phyloP scores from a whole-genome alignment of 2,329 filamentous ascomycete genomes.

The Claviceps sp. region DNA sequence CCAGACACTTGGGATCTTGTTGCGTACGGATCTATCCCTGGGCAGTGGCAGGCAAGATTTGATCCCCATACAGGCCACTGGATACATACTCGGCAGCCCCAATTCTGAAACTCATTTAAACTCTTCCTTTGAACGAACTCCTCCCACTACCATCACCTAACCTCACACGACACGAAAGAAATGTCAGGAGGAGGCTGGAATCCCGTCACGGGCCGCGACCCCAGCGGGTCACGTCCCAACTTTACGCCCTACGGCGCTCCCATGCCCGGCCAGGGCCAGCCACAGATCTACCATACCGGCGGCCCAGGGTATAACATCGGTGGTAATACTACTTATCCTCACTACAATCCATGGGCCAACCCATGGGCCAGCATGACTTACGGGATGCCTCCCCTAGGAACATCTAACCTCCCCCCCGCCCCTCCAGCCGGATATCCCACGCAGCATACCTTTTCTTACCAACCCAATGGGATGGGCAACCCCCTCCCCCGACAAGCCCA shows the following conservation, averaged over 20 bases:
- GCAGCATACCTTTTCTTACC: conserved; percentile 17
- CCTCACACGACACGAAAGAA: not conserved
- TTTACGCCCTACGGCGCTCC: conserved; percentile 21
- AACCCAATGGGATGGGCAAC: conserved; percentile 25
- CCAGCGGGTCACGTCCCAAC: conserved; percentile 17
- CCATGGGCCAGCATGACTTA: conserved; percentile 16
- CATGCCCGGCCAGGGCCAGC: conserved; percentile 21
- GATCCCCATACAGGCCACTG: conserved; percentile 16
- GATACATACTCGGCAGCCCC: conserved; percentile 25
- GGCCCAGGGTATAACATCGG: conserved; percentile 22
- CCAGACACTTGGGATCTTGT: conserved; percentile 17
- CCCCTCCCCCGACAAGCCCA: conserved; percentile 26
- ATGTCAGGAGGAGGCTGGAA: conserved; percentile 28
- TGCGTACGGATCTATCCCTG: conserved; percentile 17
- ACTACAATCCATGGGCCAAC: conserved; percentile 11
- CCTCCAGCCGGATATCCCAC: conserved; percentile 13
- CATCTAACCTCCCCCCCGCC: conserved; percentile 4
- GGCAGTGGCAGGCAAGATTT: conserved; percentile 23
- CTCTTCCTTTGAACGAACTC: not conserved
- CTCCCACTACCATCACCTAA: too few relatives aligned
- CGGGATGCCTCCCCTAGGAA: conserved; percentile 11
- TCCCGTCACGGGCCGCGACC: conserved; percentile 25
- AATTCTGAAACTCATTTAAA: conserved; percentile 7
- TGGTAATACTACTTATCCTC: conserved; percentile 9
- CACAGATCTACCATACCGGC: conserved; percentile 24